Evolutionary conservation across 495 filamentous ascomycete species (phyloP), one percentile per base, ranked within the genome.

Genomic region (Stereocaulon alpinum): DNA sequence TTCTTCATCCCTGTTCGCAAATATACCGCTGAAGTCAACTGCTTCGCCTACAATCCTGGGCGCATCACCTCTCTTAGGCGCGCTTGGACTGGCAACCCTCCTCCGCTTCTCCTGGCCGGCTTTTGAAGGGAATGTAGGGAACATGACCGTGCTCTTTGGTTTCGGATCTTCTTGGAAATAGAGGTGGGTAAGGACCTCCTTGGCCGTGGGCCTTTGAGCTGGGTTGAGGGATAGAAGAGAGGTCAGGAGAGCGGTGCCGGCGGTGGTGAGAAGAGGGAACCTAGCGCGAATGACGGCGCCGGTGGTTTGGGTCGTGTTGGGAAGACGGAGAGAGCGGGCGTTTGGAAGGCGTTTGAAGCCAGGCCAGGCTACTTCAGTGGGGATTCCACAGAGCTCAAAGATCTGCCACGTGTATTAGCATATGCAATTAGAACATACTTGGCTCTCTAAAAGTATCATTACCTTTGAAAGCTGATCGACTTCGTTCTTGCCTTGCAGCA

Each of bases 401-500:
- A 96, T 95, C 74, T 79, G 56, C 41, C 22, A 47, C 7, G 43
- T 9, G 40, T 2, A 15, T 47, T 11, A 58, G 45, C 43, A 48
- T n/a, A 9, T 27, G 1, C 9, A 18, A 4, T 7, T 22, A 44
- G 18, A 12, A 12, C 7, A 2, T 37, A 12, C 34, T 12, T 30
- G 17, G 37, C 29, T 30, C 14, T 61, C 74, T 71, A 32, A 69
- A 52, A 57, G 9, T 6, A 18, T 17, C 55, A 62, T 59, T 65
- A 77, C 78, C 70, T 80, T 82, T 15, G 81, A 80, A 3, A 88
- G 71, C 66, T 96, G 84, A 68, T 96, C 91, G 40, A 96, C 91
- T 70, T 97, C 93, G 71, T 93, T 96, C 70, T 88, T 91, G 40
- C 93, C 93, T 70, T 93, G 89, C 1, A 98, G 72, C 27, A 97